These are phyloP conservation scores for Posidonia australis DNA, from an alignment of 106 monocot genomes.

Conservation along the genomic window DNA sequence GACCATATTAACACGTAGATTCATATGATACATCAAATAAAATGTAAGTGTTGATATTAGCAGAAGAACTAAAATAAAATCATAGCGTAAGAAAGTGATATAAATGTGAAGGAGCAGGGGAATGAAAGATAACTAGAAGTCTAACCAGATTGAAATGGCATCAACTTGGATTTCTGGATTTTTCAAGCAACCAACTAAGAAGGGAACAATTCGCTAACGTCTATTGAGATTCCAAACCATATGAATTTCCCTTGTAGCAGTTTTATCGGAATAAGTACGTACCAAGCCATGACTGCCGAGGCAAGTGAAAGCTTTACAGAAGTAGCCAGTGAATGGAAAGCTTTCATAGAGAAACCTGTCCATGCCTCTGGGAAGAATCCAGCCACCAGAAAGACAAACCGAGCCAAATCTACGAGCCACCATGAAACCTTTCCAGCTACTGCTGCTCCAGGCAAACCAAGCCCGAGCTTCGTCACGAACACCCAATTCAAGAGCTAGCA, in stretches of 20 bases:
- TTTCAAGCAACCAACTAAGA: constrained; percentile 53
- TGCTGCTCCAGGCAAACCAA: constrained; percentile 56
- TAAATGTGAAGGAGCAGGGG: no score
- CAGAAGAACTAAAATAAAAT: no score
- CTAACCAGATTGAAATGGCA: constrained; percentile 70
- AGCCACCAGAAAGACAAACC: constrained; percentile 39
- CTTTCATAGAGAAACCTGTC: constrained; percentile 55
- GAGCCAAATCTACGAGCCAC: constrained; percentile 55
- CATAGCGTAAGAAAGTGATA: no score
- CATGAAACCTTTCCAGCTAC: constrained; percentile 68
- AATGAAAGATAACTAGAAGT: constrained; percentile 1
- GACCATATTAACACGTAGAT: no score
- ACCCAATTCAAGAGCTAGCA: constrained; percentile 54
- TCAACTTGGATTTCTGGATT: constrained; percentile 58
- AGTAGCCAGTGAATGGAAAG: constrained; percentile 43
- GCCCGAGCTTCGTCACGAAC: constrained; percentile 43
- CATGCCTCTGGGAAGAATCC: constrained; percentile 71
- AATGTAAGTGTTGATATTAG: no score
- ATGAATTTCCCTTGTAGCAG: not conserved
- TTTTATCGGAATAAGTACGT: constrained; percentile 6
- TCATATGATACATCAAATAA: no score
- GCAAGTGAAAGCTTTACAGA: constrained; percentile 75
- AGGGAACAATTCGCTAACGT: not conserved
- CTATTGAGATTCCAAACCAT: not conserved
- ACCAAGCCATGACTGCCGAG: constrained; percentile 82